phyloP scores from a whole-genome alignment of 257 asterid species.

The Petunia axillaris region DNA sequence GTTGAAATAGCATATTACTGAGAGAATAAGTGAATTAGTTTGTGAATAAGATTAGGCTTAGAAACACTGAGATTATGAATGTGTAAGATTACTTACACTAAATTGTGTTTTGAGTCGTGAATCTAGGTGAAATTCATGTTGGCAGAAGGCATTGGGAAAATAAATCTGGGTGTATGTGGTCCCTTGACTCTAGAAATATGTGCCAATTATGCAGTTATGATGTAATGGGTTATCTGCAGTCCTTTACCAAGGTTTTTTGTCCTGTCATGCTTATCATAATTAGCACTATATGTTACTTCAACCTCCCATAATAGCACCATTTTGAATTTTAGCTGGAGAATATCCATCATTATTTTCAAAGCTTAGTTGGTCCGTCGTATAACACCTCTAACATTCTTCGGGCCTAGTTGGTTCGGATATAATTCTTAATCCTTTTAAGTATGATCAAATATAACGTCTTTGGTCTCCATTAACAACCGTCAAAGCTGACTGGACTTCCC shows the following conservation, averaged over 20 bases:
- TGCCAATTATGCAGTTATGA: conserved; percentile 12
- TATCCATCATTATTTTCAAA: not conserved
- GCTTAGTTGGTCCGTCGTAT: not conserved
- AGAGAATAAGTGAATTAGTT: not conserved
- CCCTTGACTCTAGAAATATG: conserved; percentile 15
- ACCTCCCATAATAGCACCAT: not conserved
- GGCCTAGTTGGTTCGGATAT: not conserved
- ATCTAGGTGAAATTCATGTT: not conserved
- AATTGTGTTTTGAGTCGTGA: not conserved
- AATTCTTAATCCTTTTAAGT: not conserved
- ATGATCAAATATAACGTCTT: not conserved
- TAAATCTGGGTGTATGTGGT: conserved; percentile 14
- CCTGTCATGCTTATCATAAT: not conserved
- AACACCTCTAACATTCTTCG: not conserved
- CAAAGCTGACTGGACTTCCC: conserved; percentile 4
- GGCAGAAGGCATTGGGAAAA: conserved; percentile 6
- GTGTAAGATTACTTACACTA: not conserved
- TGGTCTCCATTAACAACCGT: conserved; percentile 1
- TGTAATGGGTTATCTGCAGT: conserved; percentile 1
- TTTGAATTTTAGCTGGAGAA: not conserved
- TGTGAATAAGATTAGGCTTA: not conserved
- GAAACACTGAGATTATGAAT: not conserved
- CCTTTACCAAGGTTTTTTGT: not conserved
- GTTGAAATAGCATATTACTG: not conserved
- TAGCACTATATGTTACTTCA: not conserved